Percentiles rank a stretch among this genome's conserved stretches.
These are phyloP conservation scores for Pseudogymnoascus sp. DNA, from an alignment of 2,329 filamentous ascomycete genomes.

Conservation along the genomic window DNA sequence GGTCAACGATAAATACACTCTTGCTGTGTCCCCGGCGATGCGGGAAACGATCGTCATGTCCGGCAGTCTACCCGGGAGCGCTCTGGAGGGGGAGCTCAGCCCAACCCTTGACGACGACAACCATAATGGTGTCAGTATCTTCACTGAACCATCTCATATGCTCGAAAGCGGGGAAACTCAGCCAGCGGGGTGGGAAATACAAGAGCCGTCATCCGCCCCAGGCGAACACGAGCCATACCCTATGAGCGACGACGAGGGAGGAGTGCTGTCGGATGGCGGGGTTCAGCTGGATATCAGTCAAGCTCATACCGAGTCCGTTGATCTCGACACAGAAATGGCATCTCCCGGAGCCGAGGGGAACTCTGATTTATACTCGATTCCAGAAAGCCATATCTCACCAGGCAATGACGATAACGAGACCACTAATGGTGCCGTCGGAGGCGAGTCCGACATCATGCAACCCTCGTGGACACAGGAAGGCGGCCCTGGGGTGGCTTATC, in stretches of 20 bases:
- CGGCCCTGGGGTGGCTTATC: background rate
- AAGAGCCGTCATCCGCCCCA: background rate
- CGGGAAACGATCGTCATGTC: constrained; percentile 2
- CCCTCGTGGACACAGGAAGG: background rate
- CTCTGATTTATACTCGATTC: background rate
- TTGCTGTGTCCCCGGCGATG: background rate
- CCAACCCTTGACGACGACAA: constrained; percentile 5
- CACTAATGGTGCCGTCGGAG: background rate
- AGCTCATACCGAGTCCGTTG: background rate
- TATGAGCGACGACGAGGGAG: constrained; percentile 3
- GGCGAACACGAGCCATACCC: background rate
- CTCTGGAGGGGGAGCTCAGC: constrained; percentile 2
- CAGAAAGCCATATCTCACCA: background rate
- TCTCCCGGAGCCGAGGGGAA: background rate
- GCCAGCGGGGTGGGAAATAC: background rate
- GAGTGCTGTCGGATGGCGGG: background rate
- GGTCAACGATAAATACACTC: background rate
- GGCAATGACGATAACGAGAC: background rate
- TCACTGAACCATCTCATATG: background rate
- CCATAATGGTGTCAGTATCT: constrained; percentile 1
- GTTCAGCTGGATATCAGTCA: background rate
- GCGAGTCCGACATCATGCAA: background rate
- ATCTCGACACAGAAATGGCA: background rate
- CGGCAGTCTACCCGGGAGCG: background rate
- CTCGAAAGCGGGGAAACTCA: background rate